Evolutionary conservation across 257 asterid genomes (phyloP).

Genomic region (Capsicum pubescens): DNA sequence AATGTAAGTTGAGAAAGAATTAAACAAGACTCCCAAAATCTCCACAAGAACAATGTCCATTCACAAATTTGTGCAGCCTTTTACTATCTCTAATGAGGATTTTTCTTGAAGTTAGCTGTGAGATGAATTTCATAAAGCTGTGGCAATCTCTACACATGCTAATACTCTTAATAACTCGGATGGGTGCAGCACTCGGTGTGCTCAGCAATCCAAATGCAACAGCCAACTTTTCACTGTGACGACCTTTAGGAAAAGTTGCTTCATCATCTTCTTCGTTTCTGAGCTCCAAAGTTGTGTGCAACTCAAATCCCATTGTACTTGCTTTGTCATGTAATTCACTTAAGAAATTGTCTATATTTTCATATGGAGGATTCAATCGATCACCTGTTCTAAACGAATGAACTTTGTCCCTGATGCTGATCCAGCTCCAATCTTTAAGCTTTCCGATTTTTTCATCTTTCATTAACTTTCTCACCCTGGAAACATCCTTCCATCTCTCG

Average conservation of each 20-base stretch:
- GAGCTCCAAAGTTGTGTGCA: conserved; percentile 41
- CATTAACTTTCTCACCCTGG: conserved; percentile 77
- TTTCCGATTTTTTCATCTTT: conserved; percentile 63
- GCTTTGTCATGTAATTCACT: conserved; percentile 56
- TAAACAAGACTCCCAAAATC: conserved; percentile 70
- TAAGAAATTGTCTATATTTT: conserved; percentile 46
- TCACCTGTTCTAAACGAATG: conserved; percentile 59
- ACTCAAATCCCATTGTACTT: conserved; percentile 52
- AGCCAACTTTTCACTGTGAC: conserved; percentile 88
- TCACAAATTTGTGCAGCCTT: conserved; percentile 71
- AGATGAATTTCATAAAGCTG: conserved; percentile 63
- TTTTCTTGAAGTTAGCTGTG: conserved; percentile 59
- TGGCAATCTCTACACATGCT: conserved; percentile 91
- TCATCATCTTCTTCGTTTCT: conserved; percentile 44
- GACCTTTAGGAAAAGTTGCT: conserved; percentile 35
- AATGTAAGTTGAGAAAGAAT: conserved; percentile 1
- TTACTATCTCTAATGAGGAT: conserved; percentile 77
- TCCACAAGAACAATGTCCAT: conserved; percentile 84
- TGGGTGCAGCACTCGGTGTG: conserved; percentile 46
- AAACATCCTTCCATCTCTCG: conserved; percentile 75
- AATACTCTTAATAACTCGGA: conserved; percentile 71
- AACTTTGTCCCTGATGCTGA: conserved; percentile 69
- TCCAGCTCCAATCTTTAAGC: conserved; percentile 81
- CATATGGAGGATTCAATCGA: conserved; percentile 35
- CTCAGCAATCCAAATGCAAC: conserved; percentile 76